Base-by-base conservation (phyloP, 208 protist genomes). In the Novymonas esmeraldas region DNA sequence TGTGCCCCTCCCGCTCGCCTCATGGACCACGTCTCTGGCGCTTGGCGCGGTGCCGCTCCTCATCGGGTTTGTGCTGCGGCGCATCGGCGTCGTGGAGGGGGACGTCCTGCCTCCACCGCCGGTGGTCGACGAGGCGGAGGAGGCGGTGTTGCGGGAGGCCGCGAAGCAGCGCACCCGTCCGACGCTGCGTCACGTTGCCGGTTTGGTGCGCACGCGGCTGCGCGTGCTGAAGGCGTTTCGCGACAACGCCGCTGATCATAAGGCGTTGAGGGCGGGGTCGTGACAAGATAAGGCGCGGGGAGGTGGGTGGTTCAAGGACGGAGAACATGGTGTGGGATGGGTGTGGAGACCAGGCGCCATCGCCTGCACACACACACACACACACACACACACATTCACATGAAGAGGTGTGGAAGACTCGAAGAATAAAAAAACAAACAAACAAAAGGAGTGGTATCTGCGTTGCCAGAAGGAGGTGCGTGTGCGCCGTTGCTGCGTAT, bases 1-100 rank as follows among this genome's bases (percentile, higher is more conserved):
- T 6, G 83, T 92, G 56, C 91, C 91, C 20, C 66, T 96, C 9
- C 68, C 67, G n/a, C 13, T 65, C 10, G 38, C 64, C 16, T 83
- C 90, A 51, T 96, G 91, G 89, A 0, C 82, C 18, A 76, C 76
- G 26, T 91, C 78, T 51, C 48, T 89, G n/a, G 13, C 73, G 0
- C 72, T 88, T 31, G 87, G 79, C 10, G 64, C 63, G 24, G 57
- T 68, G 22, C 82, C 74, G 28, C 78, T 96, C 18, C 36, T 78
- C 14, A 76, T 93, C 16, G 85, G 85, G 2, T 69, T 81, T 36
- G 29, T 71, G 0, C 51, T 81, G 20, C 72, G 69, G 34, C 54
- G 63, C 41, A 76, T 79, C 60, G 56, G 24, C 49, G 65, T 60
- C 16, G 33, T 50, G 16, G 59, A 63, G 33, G 62, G 36, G 9